phyloP scores from a whole-genome alignment of 2,329 filamentous ascomycete species.

The Paramyrothecium roridum region DNA sequence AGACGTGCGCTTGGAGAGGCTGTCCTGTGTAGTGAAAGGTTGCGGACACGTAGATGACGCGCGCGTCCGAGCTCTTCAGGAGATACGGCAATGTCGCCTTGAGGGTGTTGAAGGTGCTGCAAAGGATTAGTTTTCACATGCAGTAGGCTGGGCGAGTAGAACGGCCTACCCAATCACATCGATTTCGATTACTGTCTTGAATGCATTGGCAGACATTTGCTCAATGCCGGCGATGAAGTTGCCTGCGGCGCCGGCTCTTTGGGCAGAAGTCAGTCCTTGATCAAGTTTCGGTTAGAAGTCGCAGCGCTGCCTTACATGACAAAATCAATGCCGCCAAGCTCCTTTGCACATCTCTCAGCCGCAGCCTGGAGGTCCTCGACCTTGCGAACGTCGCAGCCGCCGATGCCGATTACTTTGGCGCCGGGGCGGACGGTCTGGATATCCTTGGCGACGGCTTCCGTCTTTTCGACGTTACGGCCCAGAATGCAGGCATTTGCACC shows the following conservation, averaged over 20 bases:
- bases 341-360: constrained; percentile 73
- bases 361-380: constrained; percentile 56
- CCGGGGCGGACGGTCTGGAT: constrained; percentile 77
- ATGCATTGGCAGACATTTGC: constrained; percentile 80
- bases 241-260: constrained; percentile 85
- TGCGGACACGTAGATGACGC: constrained; percentile 86
- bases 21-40: constrained; percentile 88
- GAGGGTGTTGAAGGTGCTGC: constrained; percentile 78
- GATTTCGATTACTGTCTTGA: constrained; percentile 95
- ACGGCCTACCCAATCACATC: constrained; percentile 68
- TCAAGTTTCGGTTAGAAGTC: background rate
- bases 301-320: constrained; percentile 64
- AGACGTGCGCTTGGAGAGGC: constrained; percentile 84
- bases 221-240: constrained; percentile 90
- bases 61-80: constrained; percentile 69
- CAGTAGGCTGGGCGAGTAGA: too few species aligned
- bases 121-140: too few species aligned
- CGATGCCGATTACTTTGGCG: constrained; percentile 83
- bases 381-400: constrained; percentile 74
- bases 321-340: constrained; percentile 87
- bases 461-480: constrained; percentile 86
- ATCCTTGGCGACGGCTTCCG: constrained; percentile 73
- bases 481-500: constrained; percentile 94
- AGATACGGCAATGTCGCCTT: constrained; percentile 88
- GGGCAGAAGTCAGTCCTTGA: too few species aligned